Percentiles rank a stretch among this genome's conserved stretches.
phyloP scores from a whole-genome alignment of 2,329 filamentous ascomycete species.

The Fusarium sp. region DNA sequence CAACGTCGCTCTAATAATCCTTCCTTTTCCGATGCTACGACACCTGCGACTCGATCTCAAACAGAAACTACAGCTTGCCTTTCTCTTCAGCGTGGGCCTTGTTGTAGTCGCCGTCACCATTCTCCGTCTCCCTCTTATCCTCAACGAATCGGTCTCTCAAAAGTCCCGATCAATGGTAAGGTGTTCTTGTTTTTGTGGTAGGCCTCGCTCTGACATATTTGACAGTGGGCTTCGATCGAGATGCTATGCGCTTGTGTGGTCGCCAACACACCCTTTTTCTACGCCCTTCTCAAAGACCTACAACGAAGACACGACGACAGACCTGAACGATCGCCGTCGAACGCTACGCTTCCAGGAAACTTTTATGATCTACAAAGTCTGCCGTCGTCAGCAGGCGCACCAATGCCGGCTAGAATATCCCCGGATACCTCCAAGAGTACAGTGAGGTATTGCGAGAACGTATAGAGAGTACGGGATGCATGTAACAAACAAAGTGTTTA shows the following conservation, averaged over 20 bases:
- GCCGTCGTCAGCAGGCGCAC: constrained; percentile 19
- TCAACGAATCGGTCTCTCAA: constrained; percentile 51
- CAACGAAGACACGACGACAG: constrained; percentile 48
- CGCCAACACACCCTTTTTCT: constrained; percentile 53
- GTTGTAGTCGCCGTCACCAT: constrained; percentile 51
- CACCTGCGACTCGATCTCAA: constrained; percentile 38
- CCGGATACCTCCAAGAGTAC: constrained; percentile 14
- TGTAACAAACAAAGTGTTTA: neutral
- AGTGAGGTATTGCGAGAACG: constrained; percentile 17
- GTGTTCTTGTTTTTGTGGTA: neutral
- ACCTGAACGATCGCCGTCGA: constrained; percentile 31
- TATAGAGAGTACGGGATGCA: neutral
- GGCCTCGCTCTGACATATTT: neutral
- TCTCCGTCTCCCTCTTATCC: constrained; percentile 51
- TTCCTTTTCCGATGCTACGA: constrained; percentile 52
- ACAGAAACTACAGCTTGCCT: constrained; percentile 42
- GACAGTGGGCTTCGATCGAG: constrained; percentile 53
- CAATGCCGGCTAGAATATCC: neutral
- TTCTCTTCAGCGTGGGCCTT: constrained; percentile 50
- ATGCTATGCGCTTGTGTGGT: constrained; percentile 54
- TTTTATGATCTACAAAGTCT: constrained; percentile 39
- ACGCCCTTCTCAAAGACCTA: constrained; percentile 49
- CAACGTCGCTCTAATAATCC: constrained; percentile 51
- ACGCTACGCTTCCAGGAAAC: constrained; percentile 8
- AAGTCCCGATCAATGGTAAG: constrained; percentile 51